Base-by-base conservation (phyloP, 305 asterid species). In the Fraxinus paxiana region DNA sequence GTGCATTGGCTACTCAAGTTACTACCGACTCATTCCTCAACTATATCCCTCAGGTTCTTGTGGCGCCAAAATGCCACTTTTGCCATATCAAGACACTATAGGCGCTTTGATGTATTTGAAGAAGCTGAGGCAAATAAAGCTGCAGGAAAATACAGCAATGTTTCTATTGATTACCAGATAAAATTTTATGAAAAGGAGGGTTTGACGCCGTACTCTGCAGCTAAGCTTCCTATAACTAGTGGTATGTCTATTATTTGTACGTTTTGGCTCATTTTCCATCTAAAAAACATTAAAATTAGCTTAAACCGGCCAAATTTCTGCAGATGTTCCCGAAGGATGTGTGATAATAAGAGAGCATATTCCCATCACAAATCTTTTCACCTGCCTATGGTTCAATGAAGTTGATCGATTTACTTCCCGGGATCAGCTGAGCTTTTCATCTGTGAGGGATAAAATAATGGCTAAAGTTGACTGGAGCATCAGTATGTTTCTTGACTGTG, bases 311-410 rank as follows among this genome's bases (percentile, higher is more conserved):
- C 69, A 63, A 79, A 59, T 82, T 71, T 82, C 76, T 87, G 88
- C 97, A 94, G 99, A 96, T 96, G 99, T 96, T 80, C 99, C 99
- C 3, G 98, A 96, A 90, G 99, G 98, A 79, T 96, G 98, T 79
- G 97, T 91, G 10, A 90, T 96, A 76, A 87, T 96, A 80, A 91
- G 96, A 85, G 99, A 94, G 77, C 99, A 96, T 87, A 88, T 83
- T 76, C 91, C 98, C 46, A 91, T 96, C 79, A 91, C 99, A 61
- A 92, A 96, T 88, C 97, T 96, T 77, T 94, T 96, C 82, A 88
- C 97, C 87, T 94, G 99, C 83, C 88, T 96, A 24, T 94, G 99
- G 99, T 96, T 96, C 91, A 96, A 92, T 76, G 98, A 96, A 89
- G 98, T 96, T 77, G 99, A 96, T 81, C 89, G 98, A 35, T 96